phyloP scores from a whole-genome alignment of 2,329 filamentous ascomycete genomes.

The Byssochlamys sp. region DNA sequence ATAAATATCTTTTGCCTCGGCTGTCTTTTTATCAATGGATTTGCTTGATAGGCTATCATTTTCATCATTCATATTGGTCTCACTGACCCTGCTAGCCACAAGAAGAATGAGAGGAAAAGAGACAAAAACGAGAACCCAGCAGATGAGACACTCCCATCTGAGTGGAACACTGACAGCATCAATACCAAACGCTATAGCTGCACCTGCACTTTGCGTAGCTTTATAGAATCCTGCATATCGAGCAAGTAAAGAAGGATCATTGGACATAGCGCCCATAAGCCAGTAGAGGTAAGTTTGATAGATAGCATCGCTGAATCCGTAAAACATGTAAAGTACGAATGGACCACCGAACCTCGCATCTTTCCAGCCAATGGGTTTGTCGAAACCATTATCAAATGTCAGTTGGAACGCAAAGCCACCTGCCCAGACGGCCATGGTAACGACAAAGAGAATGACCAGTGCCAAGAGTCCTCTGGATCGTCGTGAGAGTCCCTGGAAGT shows the following conservation, averaged over 20 bases:
- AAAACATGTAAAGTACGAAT: constrained; percentile 62
- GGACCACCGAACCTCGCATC: constrained; percentile 47
- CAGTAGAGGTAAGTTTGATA: constrained; percentile 60
- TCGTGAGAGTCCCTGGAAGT: constrained; percentile 36
- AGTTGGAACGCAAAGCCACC: constrained; percentile 58
- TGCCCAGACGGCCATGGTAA: constrained; percentile 48
- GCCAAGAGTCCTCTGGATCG: constrained; percentile 39
- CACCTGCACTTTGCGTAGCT: constrained; percentile 36
- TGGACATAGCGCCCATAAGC: constrained; percentile 41
- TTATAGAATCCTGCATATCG: constrained; percentile 42
- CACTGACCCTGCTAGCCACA: too few relatives aligned
- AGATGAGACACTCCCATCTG: too few relatives aligned
- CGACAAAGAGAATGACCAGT: constrained; percentile 39
- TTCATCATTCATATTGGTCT: too few relatives aligned
- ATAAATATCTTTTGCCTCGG: too few relatives aligned
- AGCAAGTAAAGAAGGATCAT: constrained; percentile 33
- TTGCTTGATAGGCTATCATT: too few relatives aligned
- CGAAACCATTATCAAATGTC: too few relatives aligned
- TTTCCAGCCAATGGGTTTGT: too few relatives aligned
- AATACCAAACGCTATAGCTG: constrained; percentile 41
- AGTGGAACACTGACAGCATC: too few relatives aligned
- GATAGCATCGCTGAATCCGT: constrained; percentile 57
- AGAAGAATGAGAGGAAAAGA: too few relatives aligned
- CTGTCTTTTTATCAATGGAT: too few relatives aligned
- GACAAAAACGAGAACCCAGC: too few relatives aligned